These are phyloP conservation scores for Elsinoe arachidis DNA, from an alignment of 2,329 filamentous ascomycete genomes.

Conservation along the genomic window DNA sequence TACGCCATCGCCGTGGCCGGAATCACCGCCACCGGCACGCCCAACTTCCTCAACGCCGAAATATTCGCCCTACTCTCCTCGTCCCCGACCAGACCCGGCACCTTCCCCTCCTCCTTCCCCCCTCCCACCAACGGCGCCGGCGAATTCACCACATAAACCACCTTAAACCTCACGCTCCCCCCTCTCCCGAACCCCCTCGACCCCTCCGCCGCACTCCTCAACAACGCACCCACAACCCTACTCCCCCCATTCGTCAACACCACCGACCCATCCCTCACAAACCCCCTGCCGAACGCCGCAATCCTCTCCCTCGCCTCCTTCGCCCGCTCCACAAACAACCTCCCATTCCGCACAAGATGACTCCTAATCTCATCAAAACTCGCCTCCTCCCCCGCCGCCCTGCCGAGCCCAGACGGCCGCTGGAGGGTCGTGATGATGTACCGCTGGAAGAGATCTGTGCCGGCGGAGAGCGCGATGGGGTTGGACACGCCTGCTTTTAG, in stretches of 20 bases:
- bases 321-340: slow-evolving; percentile 77
- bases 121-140: slow-evolving; percentile 12
- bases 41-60: slow-evolving; percentile 58
- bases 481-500: slow-evolving; percentile 76
- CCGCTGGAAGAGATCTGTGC: slow-evolving; percentile 90
- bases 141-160: slow-evolving; percentile 57
- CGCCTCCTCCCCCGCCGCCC: slow-evolving; percentile 31
- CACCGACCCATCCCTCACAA: slow-evolving; percentile 67
- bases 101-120: slow-evolving; percentile 21
- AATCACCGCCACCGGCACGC: slow-evolving; percentile 77
- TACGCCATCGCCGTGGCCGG: slow-evolving; percentile 69
- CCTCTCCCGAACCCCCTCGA: slow-evolving; percentile 34
- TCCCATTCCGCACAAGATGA: slow-evolving; percentile 77
- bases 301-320: slow-evolving; percentile 79
- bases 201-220: slow-evolving; percentile 64
- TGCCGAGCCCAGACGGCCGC: slow-evolving; percentile 30
- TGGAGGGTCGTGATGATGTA: slow-evolving; percentile 73
- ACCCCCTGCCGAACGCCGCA: slow-evolving; percentile 66
- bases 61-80: slow-evolving; percentile 65
- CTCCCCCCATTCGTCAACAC: slow-evolving; percentile 89
- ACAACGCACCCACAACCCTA: slow-evolving; percentile 68
- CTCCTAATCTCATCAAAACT: slow-evolving; percentile 75
- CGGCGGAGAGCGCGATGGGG: slow-evolving; percentile 83
- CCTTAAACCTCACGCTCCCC: slow-evolving; percentile 62
- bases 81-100: slow-evolving; percentile 33